phyloP scores from a whole-genome alignment of 2,329 filamentous ascomycete species.

The Colletotrichum phormii region DNA sequence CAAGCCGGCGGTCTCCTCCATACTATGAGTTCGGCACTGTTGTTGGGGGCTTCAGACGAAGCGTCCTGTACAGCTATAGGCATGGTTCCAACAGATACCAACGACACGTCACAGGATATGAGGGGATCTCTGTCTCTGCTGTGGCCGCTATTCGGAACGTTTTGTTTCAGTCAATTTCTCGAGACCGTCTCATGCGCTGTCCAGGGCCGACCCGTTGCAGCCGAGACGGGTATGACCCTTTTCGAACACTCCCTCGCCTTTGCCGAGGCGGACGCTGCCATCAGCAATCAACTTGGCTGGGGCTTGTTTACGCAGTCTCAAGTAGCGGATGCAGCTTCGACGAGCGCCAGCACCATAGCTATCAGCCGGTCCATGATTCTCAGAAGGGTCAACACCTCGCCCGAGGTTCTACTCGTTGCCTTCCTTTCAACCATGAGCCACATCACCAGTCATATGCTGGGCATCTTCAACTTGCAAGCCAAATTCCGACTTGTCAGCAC shows the following conservation, averaged over 20 bases:
- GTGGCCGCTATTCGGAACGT: conserved; percentile 79
- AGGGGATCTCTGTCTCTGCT: conserved; percentile 81
- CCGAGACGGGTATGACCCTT: conserved; percentile 94
- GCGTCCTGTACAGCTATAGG: conserved; percentile 79
- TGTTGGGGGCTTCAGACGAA: conserved; percentile 80
- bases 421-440: conserved; percentile 92
- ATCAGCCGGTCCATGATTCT: conserved; percentile 76
- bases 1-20: conserved; percentile 78
- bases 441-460: conserved; percentile 84
- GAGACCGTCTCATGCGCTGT: conserved; percentile 90
- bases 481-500: conserved; percentile 87
- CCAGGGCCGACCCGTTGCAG: conserved; percentile 81
- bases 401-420: conserved; percentile 87
- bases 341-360: conserved; percentile 49
- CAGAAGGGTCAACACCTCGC: conserved; percentile 85
- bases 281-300: conserved; percentile 83
- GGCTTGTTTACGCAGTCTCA: conserved; percentile 69
- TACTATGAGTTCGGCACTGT: conserved; percentile 74
- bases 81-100: conserved; percentile 73
- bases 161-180: conserved; percentile 83
- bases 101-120: conserved; percentile 65
- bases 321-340: conserved; percentile 43
- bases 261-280: conserved; percentile 91
- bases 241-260: conserved; percentile 98
- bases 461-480: conserved; percentile 82